Percentiles rank a stretch among this genome's conserved stretches.
These are phyloP conservation scores for Blastobotrys americana DNA, from an alignment of 805 yeast species.

Conservation along the genomic window DNA sequence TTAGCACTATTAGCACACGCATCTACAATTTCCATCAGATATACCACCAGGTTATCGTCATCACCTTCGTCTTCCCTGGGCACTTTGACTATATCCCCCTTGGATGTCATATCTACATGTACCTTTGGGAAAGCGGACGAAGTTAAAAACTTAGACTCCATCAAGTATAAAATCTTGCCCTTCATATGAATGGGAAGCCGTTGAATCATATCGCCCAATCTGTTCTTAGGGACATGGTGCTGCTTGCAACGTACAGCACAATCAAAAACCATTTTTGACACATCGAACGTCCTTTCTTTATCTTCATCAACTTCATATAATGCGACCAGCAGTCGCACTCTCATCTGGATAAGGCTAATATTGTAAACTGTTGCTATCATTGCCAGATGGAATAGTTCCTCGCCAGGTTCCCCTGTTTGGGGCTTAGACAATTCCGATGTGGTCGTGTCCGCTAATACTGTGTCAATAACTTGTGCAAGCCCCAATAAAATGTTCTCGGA, in stretches of 20 bases:
- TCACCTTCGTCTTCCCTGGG: background rate
- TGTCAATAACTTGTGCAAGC: background rate
- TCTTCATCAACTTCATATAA: no score
- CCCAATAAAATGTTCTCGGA: background rate
- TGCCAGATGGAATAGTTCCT: background rate
- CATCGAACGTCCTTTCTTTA: background rate
- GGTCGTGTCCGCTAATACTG: background rate
- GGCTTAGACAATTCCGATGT: background rate
- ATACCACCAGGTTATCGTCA: constrained; percentile 11
- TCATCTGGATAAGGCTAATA: background rate
- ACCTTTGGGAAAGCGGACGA: constrained; percentile 21
- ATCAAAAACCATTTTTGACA: background rate
- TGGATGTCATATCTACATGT: background rate
- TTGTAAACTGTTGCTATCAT: background rate
- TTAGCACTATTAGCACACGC: constrained; percentile 20
- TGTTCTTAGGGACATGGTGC: background rate
- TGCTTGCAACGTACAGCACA: background rate
- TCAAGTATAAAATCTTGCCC: constrained; percentile 13
- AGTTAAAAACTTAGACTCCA: constrained; percentile 17
- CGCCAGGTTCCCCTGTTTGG: background rate
- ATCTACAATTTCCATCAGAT: constrained; percentile 21
- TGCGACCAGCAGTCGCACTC: background rate
- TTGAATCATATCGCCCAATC: constrained; percentile 20
- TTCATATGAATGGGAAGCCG: constrained; percentile 13
- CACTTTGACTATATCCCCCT: no score